Evolutionary conservation across 257 asterid species (phyloP).

Genomic region (Ehretia macrophylla): DNA sequence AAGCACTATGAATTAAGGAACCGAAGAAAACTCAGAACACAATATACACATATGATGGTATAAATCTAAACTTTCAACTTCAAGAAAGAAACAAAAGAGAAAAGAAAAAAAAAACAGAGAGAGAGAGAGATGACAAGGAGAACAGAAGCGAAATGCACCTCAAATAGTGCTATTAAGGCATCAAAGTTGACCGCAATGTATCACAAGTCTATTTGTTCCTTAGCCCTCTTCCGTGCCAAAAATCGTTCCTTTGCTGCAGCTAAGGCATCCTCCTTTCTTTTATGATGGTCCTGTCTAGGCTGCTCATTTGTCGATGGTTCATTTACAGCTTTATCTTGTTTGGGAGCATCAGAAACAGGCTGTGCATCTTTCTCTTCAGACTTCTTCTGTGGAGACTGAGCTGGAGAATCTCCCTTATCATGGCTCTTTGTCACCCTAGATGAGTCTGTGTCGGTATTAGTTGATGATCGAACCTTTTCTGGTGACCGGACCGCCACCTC

Average conservation of each 20-base stretch:
- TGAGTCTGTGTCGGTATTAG: conserved; percentile 24
- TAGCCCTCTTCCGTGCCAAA: conserved; percentile 75
- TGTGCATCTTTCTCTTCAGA: conserved; percentile 19
- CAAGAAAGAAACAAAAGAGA: not conserved
- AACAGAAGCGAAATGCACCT: not conserved
- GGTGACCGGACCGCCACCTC: conserved; percentile 32
- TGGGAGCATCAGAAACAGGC: conserved; percentile 33
- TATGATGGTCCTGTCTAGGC: conserved; percentile 43
- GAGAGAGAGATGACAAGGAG: not conserved
- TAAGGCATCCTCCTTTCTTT: conserved; percentile 43
- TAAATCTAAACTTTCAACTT: no score
- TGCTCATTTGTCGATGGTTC: conserved; percentile 32
- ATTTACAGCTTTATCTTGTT: conserved; percentile 21
- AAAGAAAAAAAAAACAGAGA: not conserved
- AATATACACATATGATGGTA: no score
- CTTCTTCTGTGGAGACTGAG: conserved; percentile 27
- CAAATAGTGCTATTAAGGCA: not conserved
- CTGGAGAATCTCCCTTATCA: conserved; percentile 28
- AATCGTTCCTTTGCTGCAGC: conserved; percentile 63
- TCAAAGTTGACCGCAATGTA: not conserved
- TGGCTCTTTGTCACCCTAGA: conserved; percentile 26
- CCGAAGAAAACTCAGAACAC: no score
- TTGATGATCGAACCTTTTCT: conserved; percentile 26
- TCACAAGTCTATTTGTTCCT: conserved; percentile 22
- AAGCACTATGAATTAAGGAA: no score